Conservation (phyloP, 164 flowering plant genomes). For the Echeveria elegans region DNA sequence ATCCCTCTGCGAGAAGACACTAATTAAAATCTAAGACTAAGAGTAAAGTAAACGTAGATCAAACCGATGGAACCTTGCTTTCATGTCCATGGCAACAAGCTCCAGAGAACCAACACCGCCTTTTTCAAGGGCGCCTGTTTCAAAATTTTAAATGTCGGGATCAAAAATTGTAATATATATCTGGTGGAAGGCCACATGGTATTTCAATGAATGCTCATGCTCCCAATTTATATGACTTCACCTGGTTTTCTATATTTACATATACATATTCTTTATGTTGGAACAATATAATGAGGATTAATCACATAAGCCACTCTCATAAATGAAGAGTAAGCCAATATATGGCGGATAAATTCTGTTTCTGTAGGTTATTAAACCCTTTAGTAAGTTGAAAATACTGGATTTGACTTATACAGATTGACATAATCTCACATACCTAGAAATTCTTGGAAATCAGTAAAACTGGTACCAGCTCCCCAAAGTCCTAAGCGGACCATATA, state of each 20-base stretch:
- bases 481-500: constrained; percentile 98
- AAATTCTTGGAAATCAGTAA: constrained; percentile 60
- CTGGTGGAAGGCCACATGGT: not conserved
- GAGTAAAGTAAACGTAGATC: not conserved
- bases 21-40: not conserved
- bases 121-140: constrained; percentile 82
- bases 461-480: constrained; percentile 93
- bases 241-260: no score
- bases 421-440: constrained; percentile 37
- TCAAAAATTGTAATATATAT: not conserved
- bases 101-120: constrained; percentile 99
- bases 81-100: constrained; percentile 99
- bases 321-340: not conserved
- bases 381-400: not conserved
- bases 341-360: not conserved
- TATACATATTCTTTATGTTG: no score
- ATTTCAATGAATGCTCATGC: not conserved
- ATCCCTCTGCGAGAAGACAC: constrained; percentile 60
- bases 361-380: not conserved
- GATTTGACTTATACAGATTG: not conserved
- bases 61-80: constrained; percentile 60
- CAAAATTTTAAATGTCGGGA: not conserved
- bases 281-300: no score
- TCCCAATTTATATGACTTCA: no score
- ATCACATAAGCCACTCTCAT: no score